Evolutionary conservation across 2,329 filamentous ascomycete species (phyloP), one percentile per base, ranked within the genome.

Genomic region (Thelonectria olida): DNA sequence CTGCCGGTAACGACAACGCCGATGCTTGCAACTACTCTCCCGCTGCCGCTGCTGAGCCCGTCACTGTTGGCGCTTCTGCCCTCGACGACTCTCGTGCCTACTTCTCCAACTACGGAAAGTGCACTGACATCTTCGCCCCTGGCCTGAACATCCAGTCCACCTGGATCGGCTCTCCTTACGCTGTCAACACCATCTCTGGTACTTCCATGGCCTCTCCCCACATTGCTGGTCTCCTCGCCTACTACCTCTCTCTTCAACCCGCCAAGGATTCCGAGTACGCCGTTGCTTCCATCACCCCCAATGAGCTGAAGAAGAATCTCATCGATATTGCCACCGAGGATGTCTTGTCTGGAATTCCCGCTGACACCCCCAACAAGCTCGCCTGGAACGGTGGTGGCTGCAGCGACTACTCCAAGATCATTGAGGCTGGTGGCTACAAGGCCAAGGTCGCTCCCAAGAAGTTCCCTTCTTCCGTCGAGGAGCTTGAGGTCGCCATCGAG

Each of bases 21-120:
- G 94, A 99, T 81, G 96, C 96, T 60, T 99, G 96, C 91, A 96
- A 96, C 85, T 99, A 98, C 88, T 99, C 96, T 39, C 96, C 96
- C 62, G 96, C 96, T 74, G 92, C 95, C 67, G 93, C 96, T 72
- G 85, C 88, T 73, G 93, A 96, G 75, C 94, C 96, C 70, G 88
- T 99, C 78, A 99, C 96, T 61, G 96, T 99, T 67, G 96, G 95
- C 81, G 96, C 96, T 70, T 97, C 93, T 45, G 96, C 92, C 71
- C 88, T 99, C 62, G 88, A 91, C 74, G 96, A 99, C 77, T 92
- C 93, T 85, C 95, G 96, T 82, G 96, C 96, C 68, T 99, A 98
- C 88, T 99, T 99, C 90, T 99, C 96, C 88, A 99, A 99, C 92
- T 98, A 90, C 81, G 96, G 96, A 80, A 96, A 95, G 87, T 99